Conservation (phyloP, 345 rosid species). For the Euphorbia tirucalli region DNA sequence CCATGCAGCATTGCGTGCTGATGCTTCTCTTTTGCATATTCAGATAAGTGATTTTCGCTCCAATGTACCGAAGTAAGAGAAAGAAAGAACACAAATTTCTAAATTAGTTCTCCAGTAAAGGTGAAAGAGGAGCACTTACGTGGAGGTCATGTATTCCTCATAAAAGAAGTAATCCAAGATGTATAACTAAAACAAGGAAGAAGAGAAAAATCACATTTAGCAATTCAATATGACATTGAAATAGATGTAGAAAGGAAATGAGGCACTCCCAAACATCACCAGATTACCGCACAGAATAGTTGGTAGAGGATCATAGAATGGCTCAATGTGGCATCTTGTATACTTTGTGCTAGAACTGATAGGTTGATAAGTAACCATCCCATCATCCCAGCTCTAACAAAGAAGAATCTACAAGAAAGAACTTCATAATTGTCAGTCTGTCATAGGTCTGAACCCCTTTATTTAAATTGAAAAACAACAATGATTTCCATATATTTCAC, state of each 20-base stretch:
- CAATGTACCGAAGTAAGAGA: not conserved
- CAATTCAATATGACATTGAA: conserved; percentile 11
- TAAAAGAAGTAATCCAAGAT: conserved; percentile 74
- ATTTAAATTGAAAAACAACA: not conserved
- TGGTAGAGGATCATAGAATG: conserved; percentile 87
- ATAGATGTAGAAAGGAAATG: not conserved
- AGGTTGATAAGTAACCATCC: conserved; percentile 92
- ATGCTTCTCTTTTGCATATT: not conserved
- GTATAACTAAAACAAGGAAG: conserved; percentile 52
- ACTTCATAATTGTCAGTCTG: conserved; percentile 14
- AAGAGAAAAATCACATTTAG: conserved; percentile 11
- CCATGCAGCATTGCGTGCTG: too few species aligned
- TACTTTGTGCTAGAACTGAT: conserved; percentile 74
- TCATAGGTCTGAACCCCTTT: not conserved
- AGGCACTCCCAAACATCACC: conserved; percentile 7
- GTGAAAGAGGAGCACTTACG: conserved; percentile 51
- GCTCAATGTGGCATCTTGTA: conserved; percentile 48
- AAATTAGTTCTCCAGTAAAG: conserved; percentile 7
- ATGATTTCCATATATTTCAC: conserved; percentile 3
- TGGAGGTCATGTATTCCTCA: conserved; percentile 92
- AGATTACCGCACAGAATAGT: conserved; percentile 64
- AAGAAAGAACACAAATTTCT: conserved; percentile 5
- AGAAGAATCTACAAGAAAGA: conserved; percentile 63
- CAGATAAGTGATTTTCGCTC: not conserved
- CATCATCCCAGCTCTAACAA: conserved; percentile 98